These are phyloP conservation scores for Colletotrichum eleusines DNA, from an alignment of 2,329 filamentous ascomycete species.

Conservation along the genomic window DNA sequence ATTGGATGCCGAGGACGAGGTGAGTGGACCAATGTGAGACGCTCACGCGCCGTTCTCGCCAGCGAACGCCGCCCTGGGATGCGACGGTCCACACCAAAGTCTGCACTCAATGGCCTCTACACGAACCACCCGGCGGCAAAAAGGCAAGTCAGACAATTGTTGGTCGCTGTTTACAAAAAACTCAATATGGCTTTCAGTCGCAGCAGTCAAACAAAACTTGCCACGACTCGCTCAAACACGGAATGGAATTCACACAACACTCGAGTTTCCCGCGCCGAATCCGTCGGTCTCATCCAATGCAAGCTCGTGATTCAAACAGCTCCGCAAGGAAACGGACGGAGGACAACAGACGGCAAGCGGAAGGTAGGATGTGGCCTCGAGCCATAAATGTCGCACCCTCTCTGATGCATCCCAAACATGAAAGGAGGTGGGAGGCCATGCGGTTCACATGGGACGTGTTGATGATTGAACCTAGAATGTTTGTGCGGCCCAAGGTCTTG, in stretches of 20 bases:
- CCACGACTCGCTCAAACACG: conserved; percentile 20
- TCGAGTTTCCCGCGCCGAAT: conserved; percentile 19
- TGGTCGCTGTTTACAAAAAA: neutral
- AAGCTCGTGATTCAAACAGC: conserved; percentile 4
- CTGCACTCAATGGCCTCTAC: conserved; percentile 8
- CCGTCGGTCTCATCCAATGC: conserved; percentile 30
- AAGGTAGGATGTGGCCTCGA: conserved; percentile 26
- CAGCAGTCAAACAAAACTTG: conserved; percentile 13
- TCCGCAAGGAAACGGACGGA: conserved; percentile 29
- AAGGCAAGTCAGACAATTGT: neutral
- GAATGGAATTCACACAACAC: neutral
- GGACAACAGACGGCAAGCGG: conserved; percentile 30
- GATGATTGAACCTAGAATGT: conserved; percentile 35
- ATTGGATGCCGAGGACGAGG: conserved; percentile 30
- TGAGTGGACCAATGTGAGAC: conserved; percentile 20
- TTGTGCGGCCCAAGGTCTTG: conserved; percentile 28
- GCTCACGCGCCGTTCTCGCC: conserved; percentile 25
- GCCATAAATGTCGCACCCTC: conserved; percentile 4
- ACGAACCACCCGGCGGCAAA: neutral
- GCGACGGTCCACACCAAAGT: neutral
- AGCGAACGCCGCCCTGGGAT: conserved; percentile 4
- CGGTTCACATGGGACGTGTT: conserved; percentile 26
- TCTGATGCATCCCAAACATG: conserved; percentile 21
- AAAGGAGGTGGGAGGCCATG: conserved; percentile 3
- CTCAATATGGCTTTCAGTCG: neutral